Base-by-base conservation (phyloP, 352 stramenopile species). In the Pythium brachiatum region DNA sequence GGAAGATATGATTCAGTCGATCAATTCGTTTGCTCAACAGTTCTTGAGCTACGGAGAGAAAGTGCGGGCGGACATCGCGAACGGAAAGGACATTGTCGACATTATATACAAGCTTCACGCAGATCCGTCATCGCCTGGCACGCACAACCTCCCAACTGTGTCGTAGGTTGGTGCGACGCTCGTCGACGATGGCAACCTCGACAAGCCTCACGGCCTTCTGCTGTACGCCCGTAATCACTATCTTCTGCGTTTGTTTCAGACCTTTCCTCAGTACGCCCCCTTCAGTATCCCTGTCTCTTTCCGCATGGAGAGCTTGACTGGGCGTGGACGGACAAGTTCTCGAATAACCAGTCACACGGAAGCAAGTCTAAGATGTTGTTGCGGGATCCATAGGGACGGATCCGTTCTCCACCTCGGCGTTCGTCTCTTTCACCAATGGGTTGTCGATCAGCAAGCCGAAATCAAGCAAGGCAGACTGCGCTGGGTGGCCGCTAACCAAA, bases 351-450 rank as follows among this genome's bases (percentile, higher is more conserved):
- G 3, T 12, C 47, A 5, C 38, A 60, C 32, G 9, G 38, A 12
- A 31, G 47, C 1, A 53, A 57, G 38, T 6, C 50, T 1, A 31
- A 21, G 7, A 57, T 68, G 26, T 44, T 53, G 0, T 11, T 57
- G 6, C 53, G 61, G 2, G 43, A 68, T n/a, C 47, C 18, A 18
- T 64, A 34, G 27, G 2, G 36, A 58, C 23, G 6, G 47, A 1
- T 53, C 34, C 0, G 8, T 62, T 38, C 36, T 68, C 6, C 47
- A 50, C 15, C 16, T 54, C 0, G 50, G 54, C 5, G 55, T 55
- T 0, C 48, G 56, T 0, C 46, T 69, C 9, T 64, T 69, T 44
- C 62, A 69, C 9, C 62, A 60, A 36, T 69, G 57, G 12, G 29
- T 52, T 0, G 56, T 65, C 7, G 62, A 69, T 27, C 36, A 61